Conservation (phyloP, 2,329 filamentous ascomycete genomes). For the Neurospora sp. region DNA sequence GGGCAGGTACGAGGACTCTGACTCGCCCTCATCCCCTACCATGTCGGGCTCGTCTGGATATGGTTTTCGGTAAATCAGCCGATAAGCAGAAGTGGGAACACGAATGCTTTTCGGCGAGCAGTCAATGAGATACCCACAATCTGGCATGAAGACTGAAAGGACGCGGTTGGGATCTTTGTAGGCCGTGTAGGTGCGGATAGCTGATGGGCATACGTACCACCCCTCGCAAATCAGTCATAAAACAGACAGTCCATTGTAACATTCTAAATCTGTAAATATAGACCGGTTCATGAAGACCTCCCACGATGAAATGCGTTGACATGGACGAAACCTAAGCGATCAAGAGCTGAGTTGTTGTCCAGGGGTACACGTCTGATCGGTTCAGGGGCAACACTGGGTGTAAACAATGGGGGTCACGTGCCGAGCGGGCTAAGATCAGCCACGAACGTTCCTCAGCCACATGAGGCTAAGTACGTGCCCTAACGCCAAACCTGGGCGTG, state of each 20-base stretch:
- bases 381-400: not conserved
- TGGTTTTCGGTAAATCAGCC: not conserved
- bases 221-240: not conserved
- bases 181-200: not conserved
- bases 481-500: slow-evolving; percentile 10
- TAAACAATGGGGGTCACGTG: not conserved
- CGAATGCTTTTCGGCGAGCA: not conserved
- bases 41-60: not conserved
- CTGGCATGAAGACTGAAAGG: not conserved
- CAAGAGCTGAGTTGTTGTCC: not conserved
- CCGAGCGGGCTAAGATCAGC: not conserved
- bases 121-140: not conserved
- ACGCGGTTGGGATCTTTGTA: not conserved
- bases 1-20: not conserved
- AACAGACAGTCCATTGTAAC: not conserved
- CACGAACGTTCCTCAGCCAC: not conserved
- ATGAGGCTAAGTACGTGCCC: slow-evolving; percentile 9
- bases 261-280: not conserved
- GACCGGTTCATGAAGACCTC: not conserved
- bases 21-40: not conserved
- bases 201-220: not conserved
- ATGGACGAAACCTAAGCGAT: not conserved
- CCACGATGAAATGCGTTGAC: not conserved
- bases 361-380: not conserved
- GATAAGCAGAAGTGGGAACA: not conserved